Evolutionary conservation across 345 rosid genomes (phyloP).

Genomic region (Hibiscus trionum): DNA sequence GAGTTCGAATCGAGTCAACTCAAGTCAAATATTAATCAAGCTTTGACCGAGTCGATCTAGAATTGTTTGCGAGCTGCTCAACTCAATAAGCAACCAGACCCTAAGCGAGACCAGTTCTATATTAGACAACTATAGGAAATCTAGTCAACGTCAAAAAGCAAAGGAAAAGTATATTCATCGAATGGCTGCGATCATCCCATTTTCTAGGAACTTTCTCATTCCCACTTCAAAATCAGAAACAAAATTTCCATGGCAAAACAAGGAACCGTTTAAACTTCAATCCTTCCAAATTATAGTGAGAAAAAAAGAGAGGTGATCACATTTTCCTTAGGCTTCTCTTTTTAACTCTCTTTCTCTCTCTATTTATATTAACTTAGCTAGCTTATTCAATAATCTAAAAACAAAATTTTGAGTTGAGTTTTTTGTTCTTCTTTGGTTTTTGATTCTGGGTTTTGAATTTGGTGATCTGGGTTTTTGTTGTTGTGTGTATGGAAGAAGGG

Average conservation of each 20-base stretch:
- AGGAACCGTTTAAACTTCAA: slow-evolving; percentile 16
- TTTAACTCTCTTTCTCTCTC: slow-evolving; percentile 10
- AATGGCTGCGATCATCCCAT: no score
- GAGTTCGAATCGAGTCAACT: no score
- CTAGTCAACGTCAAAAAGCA: no score
- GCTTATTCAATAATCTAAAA: slow-evolving; percentile 13
- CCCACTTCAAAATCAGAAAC: neutral
- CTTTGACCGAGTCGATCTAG: no score
- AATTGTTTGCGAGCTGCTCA: no score
- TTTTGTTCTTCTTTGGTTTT: slow-evolving; percentile 6
- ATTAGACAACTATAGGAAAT: no score
- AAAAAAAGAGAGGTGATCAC: slow-evolving; percentile 25
- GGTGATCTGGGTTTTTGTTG: neutral
- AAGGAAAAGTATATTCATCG: no score
- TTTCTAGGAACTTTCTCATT: no score
- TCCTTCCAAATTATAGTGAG: neutral
- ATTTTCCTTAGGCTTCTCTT: slow-evolving; percentile 28
- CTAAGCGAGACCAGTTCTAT: no score
- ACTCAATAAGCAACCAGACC: no score
- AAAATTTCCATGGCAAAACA: slow-evolving; percentile 17
- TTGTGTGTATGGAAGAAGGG: slow-evolving; percentile 63
- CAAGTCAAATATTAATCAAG: no score
- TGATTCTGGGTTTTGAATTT: slow-evolving; percentile 3
- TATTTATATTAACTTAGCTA: neutral
- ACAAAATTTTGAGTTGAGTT: neutral